Evolutionary conservation across 768 basidiomycete species (phyloP).

Genomic region (Termitomyces sp.): DNA sequence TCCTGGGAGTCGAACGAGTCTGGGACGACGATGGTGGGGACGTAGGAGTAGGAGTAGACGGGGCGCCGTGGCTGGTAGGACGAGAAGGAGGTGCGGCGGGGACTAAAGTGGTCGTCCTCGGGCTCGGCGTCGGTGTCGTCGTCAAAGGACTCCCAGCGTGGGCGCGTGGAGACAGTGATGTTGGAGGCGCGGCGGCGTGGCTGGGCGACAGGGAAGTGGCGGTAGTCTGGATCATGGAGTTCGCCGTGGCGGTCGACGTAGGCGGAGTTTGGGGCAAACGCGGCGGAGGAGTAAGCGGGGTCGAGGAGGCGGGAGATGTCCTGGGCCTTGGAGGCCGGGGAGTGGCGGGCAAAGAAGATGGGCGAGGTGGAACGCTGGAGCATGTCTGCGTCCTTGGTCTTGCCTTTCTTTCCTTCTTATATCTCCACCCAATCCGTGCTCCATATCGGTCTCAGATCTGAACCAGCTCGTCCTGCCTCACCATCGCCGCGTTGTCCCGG

Average conservation of each 20-base stretch:
- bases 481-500: conserved; percentile 9
- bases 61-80: conserved; percentile 9
- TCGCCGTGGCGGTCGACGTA: conserved; percentile 61
- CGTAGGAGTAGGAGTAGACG: conserved; percentile 9
- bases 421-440: conserved; percentile 7
- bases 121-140: conserved; percentile 24
- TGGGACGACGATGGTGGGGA: conserved; percentile 16
- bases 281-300: conserved; percentile 46
- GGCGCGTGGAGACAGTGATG: conserved; percentile 12
- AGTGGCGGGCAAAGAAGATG: conserved; percentile 8
- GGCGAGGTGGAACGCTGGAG: conserved; percentile 11
- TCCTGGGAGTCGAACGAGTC: conserved; percentile 24
- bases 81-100: conserved; percentile 6
- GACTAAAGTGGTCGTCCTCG: conserved; percentile 1
- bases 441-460: conserved; percentile 2
- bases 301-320: conserved; percentile 64
- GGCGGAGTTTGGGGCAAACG: conserved; percentile 26
- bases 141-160: conserved; percentile 28
- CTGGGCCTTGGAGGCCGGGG: conserved; percentile 17
- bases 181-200: conserved; percentile 15
- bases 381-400: not conserved
- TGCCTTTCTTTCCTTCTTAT: conserved; percentile 1
- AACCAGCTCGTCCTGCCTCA: conserved; percentile 13
- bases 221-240: conserved; percentile 64
- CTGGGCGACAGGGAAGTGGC: conserved; percentile 47